These are phyloP conservation scores for Grigorovia yakushimaensis DNA, from an alignment of 805 yeast species.

Conservation along the genomic window DNA sequence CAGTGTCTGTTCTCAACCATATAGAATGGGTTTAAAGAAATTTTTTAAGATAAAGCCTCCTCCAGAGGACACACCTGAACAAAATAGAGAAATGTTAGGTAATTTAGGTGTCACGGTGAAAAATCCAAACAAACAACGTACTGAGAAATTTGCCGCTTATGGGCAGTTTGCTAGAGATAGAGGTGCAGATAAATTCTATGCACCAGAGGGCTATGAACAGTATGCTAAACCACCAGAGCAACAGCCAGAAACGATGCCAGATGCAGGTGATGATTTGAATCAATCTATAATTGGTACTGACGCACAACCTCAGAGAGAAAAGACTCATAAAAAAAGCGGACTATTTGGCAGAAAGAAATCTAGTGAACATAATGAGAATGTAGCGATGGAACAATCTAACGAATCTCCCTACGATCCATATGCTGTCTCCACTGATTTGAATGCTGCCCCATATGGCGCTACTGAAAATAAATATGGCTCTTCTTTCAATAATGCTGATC, in stretches of 20 bases:
- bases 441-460: constrained; percentile 1
- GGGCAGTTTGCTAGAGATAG: constrained; percentile 37
- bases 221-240: constrained; percentile 17
- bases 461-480: not conserved
- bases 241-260: not conserved
- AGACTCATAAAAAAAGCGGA: constrained; percentile 7
- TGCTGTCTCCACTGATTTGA: constrained; percentile 4
- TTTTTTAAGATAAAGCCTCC: constrained; percentile 39
- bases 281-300: constrained; percentile 1
- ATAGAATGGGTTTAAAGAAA: constrained; percentile 39
- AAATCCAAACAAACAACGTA: constrained; percentile 27
- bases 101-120: constrained; percentile 36
- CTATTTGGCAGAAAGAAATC: constrained; percentile 8
- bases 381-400: not conserved
- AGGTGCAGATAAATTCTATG: constrained; percentile 28
- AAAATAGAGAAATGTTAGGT: constrained; percentile 33
- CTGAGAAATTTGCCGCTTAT: constrained; percentile 40
- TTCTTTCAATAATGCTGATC: not conserved
- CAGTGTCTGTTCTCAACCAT: not conserved
- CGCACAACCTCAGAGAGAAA: not conserved
- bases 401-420: constrained; percentile 8
- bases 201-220: constrained; percentile 33
- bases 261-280: constrained; percentile 4
- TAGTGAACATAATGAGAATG: not conserved
- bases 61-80: constrained; percentile 35